phyloP scores from a whole-genome alignment of 2,329 filamentous ascomycete genomes.

The Leptographium lundbergii region DNA sequence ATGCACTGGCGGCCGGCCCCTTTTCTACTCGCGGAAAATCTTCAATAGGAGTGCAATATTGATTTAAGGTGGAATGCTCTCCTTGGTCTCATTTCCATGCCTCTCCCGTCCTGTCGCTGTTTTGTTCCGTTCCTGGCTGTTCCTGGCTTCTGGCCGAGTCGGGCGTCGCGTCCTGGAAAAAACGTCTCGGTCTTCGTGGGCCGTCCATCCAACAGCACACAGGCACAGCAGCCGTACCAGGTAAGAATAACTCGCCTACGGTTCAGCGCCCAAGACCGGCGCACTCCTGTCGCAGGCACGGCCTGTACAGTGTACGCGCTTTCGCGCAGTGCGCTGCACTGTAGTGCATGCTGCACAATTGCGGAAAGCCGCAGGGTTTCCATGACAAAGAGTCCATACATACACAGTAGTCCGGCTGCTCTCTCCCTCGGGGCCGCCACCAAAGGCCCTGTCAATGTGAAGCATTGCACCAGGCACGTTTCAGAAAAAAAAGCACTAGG shows the following conservation, averaged over 20 bases:
- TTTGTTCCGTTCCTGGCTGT: too few relatives aligned
- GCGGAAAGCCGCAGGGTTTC: neutral
- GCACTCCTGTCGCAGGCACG: neutral
- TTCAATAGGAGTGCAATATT: neutral
- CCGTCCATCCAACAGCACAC: neutral
- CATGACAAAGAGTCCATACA: neutral
- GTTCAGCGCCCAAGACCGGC: neutral
- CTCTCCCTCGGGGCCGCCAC: neutral
- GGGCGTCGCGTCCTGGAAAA: neutral
- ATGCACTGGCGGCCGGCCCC: neutral
- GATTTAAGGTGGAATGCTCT: neutral
- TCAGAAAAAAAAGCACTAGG: constrained; percentile 2
- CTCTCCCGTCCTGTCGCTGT: too few relatives aligned
- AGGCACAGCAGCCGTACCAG: neutral
- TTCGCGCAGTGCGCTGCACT: neutral
- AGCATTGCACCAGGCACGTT: constrained; percentile 20
- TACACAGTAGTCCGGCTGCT: too few relatives aligned
- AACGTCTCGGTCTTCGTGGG: neutral
- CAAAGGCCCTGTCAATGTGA: constrained; percentile 27
- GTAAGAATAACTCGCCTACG: neutral
- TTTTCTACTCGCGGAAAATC: neutral
- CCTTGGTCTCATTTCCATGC: neutral
- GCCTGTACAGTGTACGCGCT: neutral
- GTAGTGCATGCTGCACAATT: neutral
- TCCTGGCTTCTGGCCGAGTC: too few relatives aligned